A percentile compares a stretch with the other conserved stretches of the same genome.
Evolutionary conservation across 441 rosid species (phyloP).

Genomic region (Mallotus repandus): DNA sequence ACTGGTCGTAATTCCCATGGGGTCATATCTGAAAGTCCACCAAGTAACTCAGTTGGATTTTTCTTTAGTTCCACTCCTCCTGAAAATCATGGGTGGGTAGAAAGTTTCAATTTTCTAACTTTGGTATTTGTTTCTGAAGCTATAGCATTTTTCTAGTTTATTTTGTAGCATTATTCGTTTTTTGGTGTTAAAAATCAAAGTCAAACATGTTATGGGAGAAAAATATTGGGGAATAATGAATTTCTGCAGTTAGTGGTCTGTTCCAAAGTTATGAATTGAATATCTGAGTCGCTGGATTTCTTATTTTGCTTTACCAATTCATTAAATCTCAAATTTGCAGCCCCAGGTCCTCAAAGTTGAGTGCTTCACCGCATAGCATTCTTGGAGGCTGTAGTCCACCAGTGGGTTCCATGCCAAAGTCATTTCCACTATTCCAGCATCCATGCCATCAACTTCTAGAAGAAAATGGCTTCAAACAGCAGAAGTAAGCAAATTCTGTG

Average conservation of each 20-base stretch:
- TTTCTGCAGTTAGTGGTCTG: conserved; percentile 6
- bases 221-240: not conserved
- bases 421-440: conserved; percentile 93
- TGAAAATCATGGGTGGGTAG: conserved; percentile 77
- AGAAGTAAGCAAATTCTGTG: conserved; percentile 60
- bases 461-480: conserved; percentile 96
- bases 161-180: not conserved
- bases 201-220: not conserved
- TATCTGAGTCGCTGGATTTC: not conserved
- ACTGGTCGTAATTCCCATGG: conserved; percentile 50
- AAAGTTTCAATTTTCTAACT: conserved; percentile 14
- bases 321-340: conserved; percentile 40
- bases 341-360: conserved; percentile 71
- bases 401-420: conserved; percentile 91
- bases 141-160: not conserved
- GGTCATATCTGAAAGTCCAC: conserved; percentile 85
- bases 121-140: conserved; percentile 5
- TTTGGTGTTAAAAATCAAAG: not conserved
- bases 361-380: conserved; percentile 72
- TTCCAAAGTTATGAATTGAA: not conserved
- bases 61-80: conserved; percentile 98
- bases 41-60: conserved; percentile 88
- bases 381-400: conserved; percentile 89
- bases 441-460: conserved; percentile 94
- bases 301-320: conserved; percentile 14